These are phyloP conservation scores for Chalciporus sp. DNA, from an alignment of 1,284 basidiomycete species.

Conservation along the genomic window DNA sequence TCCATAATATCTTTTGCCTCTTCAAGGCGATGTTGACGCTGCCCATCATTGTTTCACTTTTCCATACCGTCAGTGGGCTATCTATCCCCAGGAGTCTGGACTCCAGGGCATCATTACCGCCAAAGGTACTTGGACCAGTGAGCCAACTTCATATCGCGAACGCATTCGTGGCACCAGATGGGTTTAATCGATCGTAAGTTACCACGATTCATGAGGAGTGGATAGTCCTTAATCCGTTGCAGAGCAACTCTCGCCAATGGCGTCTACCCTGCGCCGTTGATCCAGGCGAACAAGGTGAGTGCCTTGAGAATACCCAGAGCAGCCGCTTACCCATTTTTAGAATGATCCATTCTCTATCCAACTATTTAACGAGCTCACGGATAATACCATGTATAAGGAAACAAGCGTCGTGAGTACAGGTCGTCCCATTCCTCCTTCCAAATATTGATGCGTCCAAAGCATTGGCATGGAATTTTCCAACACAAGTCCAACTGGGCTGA, in stretches of 20 bases:
- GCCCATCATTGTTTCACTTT: constrained; percentile 12
- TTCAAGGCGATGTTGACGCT: constrained; percentile 6
- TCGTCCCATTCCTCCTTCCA: not conserved
- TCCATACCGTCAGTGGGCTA: constrained; percentile 9
- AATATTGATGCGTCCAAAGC: constrained; percentile 21
- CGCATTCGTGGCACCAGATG: constrained; percentile 36
- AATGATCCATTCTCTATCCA: constrained; percentile 21
- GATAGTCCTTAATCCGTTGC: not conserved
- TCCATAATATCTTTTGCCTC: not conserved
- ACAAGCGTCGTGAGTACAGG: constrained; percentile 36
- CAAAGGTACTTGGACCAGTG: constrained; percentile 19
- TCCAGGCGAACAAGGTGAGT: constrained; percentile 25
- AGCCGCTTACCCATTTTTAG: constrained; percentile 8
- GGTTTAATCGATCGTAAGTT: constrained; percentile 35
- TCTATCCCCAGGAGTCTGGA: not conserved
- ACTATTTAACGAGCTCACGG: constrained; percentile 36
- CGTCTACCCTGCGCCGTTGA: constrained; percentile 29
- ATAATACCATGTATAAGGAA: constrained; percentile 33
- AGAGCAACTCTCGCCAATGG: constrained; percentile 32
- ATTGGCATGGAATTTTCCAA: constrained; percentile 39
- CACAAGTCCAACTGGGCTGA: constrained; percentile 36
- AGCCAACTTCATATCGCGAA: constrained; percentile 28
- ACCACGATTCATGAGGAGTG: not conserved
- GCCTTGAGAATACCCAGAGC: not conserved
- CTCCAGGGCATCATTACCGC: not conserved